Conservation (phyloP, 108 stramenopile species). For the Cyclotella atomus region DNA sequence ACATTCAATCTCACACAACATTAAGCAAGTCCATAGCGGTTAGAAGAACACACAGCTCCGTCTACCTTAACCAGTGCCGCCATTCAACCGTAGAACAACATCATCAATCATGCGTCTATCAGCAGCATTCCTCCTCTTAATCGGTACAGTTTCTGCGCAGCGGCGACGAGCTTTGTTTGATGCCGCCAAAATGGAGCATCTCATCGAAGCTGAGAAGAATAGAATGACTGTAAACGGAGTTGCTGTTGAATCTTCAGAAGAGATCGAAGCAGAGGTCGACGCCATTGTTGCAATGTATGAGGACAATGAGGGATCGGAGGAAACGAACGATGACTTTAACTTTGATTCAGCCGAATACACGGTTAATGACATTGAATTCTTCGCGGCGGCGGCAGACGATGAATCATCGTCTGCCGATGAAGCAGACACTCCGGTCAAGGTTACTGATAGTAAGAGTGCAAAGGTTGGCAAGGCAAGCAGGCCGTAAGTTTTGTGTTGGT, state of each 20-base stretch:
- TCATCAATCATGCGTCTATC: neutral
- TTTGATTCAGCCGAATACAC: neutral
- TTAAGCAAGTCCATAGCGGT: too few species aligned
- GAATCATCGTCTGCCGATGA: too few species aligned
- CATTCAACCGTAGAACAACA: neutral
- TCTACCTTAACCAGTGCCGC: too few species aligned
- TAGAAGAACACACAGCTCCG: too few species aligned
- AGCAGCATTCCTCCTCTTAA: neutral
- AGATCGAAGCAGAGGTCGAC: neutral
- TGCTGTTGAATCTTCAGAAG: neutral
- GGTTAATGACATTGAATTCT: neutral
- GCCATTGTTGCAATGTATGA: neutral
- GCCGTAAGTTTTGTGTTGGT: too few species aligned
- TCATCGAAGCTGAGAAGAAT: neutral
- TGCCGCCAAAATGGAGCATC: neutral
- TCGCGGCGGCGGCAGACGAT: neutral
- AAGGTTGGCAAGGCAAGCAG: too few species aligned
- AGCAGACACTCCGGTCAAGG: too few species aligned
- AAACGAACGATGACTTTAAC: constrained; percentile 2
- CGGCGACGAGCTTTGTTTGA: neutral
- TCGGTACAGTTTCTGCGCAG: neutral
- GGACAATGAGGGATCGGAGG: neutral
- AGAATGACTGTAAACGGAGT: neutral
- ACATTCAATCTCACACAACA: too few species aligned
- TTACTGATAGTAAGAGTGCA: too few species aligned